phyloP scores from a whole-genome alignment of 192 early-diverging fungal genomes.

The Coemansia sp. region DNA sequence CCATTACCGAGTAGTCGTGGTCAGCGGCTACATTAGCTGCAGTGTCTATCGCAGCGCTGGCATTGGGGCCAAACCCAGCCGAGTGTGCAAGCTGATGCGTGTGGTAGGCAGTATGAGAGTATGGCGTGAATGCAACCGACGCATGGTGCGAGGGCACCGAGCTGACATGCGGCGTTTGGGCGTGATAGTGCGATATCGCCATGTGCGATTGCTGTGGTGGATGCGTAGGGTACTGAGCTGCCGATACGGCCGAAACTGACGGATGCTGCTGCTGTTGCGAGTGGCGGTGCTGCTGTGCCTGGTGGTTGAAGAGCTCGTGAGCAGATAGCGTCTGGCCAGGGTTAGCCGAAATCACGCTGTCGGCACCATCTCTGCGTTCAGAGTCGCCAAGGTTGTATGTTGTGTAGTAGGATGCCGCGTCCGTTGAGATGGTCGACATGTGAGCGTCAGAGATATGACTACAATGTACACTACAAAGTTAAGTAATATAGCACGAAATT shows the following conservation, averaged over 20 bases:
- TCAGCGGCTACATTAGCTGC: conserved; percentile 10
- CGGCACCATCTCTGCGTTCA: conserved; percentile 29
- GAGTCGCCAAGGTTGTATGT: conserved; percentile 30
- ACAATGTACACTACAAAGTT: conserved; percentile 17
- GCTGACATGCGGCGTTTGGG: conserved; percentile 21
- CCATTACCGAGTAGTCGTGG: conserved; percentile 34
- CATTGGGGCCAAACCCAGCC: conserved; percentile 2
- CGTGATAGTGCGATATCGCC: conserved; percentile 29
- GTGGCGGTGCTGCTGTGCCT: conserved; percentile 20
- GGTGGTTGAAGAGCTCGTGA: conserved; percentile 40
- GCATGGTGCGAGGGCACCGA: conserved; percentile 16
- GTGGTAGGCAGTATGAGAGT: conserved; percentile 36
- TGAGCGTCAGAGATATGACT: conserved; percentile 42
- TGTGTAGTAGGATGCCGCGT: conserved; percentile 40
- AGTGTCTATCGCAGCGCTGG: conserved; percentile 18
- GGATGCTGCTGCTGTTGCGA: conserved; percentile 17
- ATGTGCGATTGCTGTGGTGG: conserved; percentile 20
- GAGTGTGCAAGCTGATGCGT: conserved; percentile 15
- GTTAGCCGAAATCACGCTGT: conserved; percentile 14
- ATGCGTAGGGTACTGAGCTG: conserved; percentile 13
- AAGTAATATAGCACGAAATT: conserved; percentile 3
- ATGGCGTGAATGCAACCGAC: conserved; percentile 20
- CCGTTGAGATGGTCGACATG: conserved; percentile 45
- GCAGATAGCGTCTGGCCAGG: conserved; percentile 23
- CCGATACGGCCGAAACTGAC: background rate